phyloP scores from a whole-genome alignment of 345 rosid species.

The Salix purpurea region DNA sequence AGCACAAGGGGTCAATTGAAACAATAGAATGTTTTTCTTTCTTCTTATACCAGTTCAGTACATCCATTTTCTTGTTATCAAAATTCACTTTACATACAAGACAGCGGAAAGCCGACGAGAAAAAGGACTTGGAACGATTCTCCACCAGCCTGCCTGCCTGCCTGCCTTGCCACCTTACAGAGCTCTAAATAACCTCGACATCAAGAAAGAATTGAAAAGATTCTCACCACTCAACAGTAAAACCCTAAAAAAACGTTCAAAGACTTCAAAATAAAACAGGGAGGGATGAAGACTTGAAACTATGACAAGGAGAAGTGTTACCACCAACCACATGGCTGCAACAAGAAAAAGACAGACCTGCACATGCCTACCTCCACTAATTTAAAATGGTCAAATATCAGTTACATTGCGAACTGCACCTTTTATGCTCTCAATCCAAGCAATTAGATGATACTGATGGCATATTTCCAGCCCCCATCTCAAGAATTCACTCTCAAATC shows the following conservation, averaged over 20 bases:
- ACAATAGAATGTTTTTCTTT: constrained; percentile 28
- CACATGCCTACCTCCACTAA: constrained; percentile 42
- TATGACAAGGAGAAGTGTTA: constrained; percentile 25
- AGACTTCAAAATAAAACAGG: constrained; percentile 6
- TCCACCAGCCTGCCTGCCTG: constrained; percentile 43
- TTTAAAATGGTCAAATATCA: constrained; percentile 39
- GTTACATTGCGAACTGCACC: constrained; percentile 38
- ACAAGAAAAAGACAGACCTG: constrained; percentile 31
- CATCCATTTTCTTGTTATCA: constrained; percentile 46
- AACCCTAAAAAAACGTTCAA: constrained; percentile 29
- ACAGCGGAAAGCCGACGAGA: constrained; percentile 16
- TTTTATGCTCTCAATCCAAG: constrained; percentile 31
- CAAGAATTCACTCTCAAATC: constrained; percentile 29
- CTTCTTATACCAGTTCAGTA: constrained; percentile 41
- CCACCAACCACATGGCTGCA: constrained; percentile 37
- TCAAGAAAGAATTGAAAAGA: constrained; percentile 32
- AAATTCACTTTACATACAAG: constrained; percentile 66
- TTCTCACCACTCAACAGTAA: constrained; percentile 37
- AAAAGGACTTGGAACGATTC: constrained; percentile 20
- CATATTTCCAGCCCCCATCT: constrained; percentile 22
- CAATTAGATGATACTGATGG: constrained; percentile 39
- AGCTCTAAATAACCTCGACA: constrained; percentile 27
- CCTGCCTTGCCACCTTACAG: constrained; percentile 22
- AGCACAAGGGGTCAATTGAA: constrained; percentile 16
- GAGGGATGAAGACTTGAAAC: constrained; percentile 13